Evolutionary conservation across 2,329 filamentous ascomycete genomes (phyloP).

Genomic region (Ascochyta fabae): DNA sequence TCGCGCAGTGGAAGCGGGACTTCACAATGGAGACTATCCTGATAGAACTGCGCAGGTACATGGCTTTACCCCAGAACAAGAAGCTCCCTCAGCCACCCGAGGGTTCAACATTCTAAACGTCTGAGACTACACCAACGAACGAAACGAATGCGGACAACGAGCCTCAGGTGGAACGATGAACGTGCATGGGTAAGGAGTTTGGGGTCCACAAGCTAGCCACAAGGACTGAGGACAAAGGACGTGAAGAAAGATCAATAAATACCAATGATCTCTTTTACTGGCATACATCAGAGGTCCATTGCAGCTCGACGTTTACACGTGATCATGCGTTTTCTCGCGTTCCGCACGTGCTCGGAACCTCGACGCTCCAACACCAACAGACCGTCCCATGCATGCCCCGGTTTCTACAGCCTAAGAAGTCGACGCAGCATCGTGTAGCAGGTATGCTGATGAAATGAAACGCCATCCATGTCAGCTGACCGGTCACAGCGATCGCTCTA

Average conservation of each 20-base stretch:
- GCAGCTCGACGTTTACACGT: slow-evolving; percentile 13
- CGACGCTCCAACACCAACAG: slow-evolving; percentile 18
- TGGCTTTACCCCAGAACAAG: slow-evolving; percentile 91
- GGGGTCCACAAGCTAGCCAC: slow-evolving; percentile 20
- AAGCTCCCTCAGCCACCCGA: slow-evolving; percentile 94
- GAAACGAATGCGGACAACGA: slow-evolving; percentile 10
- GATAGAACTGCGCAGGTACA: slow-evolving; percentile 88
- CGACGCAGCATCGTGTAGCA: slow-evolving; percentile 60
- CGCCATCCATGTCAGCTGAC: slow-evolving; percentile 7
- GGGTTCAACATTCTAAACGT: slow-evolving; percentile 66
- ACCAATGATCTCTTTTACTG: slow-evolving; percentile 6
- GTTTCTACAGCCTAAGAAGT: slow-evolving; percentile 54
- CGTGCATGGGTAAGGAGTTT: slow-evolving; percentile 44
- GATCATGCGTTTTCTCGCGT: slow-evolving; percentile 26
- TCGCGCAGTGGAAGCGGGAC: slow-evolving; percentile 88
- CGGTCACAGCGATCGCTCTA: slow-evolving; percentile 67
- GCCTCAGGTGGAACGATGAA: slow-evolving; percentile 17
- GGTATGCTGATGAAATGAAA: slow-evolving; percentile 43
- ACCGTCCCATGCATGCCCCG: slow-evolving; percentile 53
- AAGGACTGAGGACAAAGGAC: slow-evolving; percentile 9
- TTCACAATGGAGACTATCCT: slow-evolving; percentile 95
- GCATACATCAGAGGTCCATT: not conserved
- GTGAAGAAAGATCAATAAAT: slow-evolving; percentile 19
- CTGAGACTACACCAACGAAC: slow-evolving; percentile 1
- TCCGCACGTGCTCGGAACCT: slow-evolving; percentile 10